Evolutionary conservation across 805 yeast species (phyloP).

Genomic region (Metschnikowia drakensbergensis): DNA sequence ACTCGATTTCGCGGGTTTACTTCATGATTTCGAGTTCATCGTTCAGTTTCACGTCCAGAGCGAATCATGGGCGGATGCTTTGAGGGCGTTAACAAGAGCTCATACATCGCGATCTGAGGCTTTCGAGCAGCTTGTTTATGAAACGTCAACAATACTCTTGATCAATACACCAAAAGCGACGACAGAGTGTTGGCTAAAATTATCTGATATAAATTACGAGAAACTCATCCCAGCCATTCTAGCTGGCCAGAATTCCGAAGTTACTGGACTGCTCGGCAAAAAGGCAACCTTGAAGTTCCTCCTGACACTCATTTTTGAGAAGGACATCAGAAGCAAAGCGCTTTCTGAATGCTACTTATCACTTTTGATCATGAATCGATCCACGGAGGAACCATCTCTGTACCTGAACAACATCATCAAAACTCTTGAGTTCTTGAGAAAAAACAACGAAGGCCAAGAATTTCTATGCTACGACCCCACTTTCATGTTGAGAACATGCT

Average conservation of each 20-base stretch:
- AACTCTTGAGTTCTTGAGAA: slow-evolving; percentile 25
- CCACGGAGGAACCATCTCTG: slow-evolving; percentile 38
- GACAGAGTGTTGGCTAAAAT: slow-evolving; percentile 72
- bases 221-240: slow-evolving; percentile 73
- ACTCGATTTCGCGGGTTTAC: slow-evolving; percentile 60
- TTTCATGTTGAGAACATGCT: slow-evolving; percentile 70
- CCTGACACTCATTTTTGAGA: slow-evolving; percentile 42
- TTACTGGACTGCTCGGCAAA: slow-evolving; percentile 36
- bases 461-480: slow-evolving; percentile 56
- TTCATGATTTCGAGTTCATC: slow-evolving; percentile 67
- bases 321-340: slow-evolving; percentile 37
- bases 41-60: slow-evolving; percentile 63
- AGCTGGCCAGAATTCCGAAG: slow-evolving; percentile 53
- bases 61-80: slow-evolving; percentile 71
- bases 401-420: slow-evolving; percentile 29
- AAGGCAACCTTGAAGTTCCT: slow-evolving; percentile 70
- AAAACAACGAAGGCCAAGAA: slow-evolving; percentile 9
- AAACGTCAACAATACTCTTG: slow-evolving; percentile 64
- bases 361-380: slow-evolving; percentile 50
- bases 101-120: slow-evolving; percentile 37
- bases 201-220: slow-evolving; percentile 51
- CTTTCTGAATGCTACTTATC: slow-evolving; percentile 71
- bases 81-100: slow-evolving; percentile 51
- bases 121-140: slow-evolving; percentile 46
- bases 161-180: slow-evolving; percentile 67